Evolutionary conservation across 805 yeast species (phyloP), one percentile per base, ranked within the genome.

Genomic region (Vanderwaltozyma tropicalis): DNA sequence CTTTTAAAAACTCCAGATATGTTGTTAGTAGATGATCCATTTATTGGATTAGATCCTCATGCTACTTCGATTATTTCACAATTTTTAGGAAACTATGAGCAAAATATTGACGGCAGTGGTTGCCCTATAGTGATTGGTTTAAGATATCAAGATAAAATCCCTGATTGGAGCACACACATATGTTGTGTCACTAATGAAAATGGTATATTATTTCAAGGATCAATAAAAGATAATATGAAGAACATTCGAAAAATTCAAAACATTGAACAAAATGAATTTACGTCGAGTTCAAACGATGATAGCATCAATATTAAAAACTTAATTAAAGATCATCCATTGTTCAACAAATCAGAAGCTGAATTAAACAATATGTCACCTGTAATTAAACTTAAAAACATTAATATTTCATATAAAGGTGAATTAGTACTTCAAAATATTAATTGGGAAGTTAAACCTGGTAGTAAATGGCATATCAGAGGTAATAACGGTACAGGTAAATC

Each of bases 401-500:
- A 76, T 3, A 79, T 89, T 3, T 58, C 72, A 3, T 88, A 87
- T 57, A 68, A 71, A 32, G 83, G 79, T 1, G 63, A 68, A 16
- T 71, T 75, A 0, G 69, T 87, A 0, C 61, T 89, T 32, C 58
- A 66, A 31, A 59, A 80, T 40, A 65, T 89, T 37, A 59, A 60
- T 14, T 83, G 95, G 88, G 62, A 60, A 7, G 79, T 87, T 11
- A 63, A 66, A 3, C 65, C 64, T 31, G 94, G 94, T 4, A 82
- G 85, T 27, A 79, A 74, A 50, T 86, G 96, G 94, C 94, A 92
- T 53, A 68, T 89, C 22, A 65, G 80, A 40, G 98, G 98, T 2
- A 74, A 76, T 41, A 89, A 92, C 47, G 98, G 98, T 1, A 72
- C 94, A 0, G 98, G 98, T 0, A 89, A 89, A 57, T 83, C 96